Conservation (phyloP, 1,284 basidiomycete species). For the Ustilago trichophora region DNA sequence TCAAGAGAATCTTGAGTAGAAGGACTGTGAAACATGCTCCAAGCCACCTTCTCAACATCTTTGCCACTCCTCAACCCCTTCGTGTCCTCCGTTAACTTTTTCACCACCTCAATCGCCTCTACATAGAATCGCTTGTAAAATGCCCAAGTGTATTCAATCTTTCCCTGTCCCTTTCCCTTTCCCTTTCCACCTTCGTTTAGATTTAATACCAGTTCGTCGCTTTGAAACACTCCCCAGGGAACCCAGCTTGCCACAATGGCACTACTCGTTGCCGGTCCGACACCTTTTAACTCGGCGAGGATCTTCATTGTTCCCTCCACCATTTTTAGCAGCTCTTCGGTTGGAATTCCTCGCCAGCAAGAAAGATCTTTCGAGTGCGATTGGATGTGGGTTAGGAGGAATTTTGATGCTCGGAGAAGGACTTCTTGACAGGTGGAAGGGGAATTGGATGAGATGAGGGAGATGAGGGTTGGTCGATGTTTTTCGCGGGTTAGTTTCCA, state of each 20-base stretch:
- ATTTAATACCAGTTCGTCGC: slow-evolving; percentile 16
- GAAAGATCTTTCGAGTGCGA: neutral
- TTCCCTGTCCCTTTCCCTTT: neutral
- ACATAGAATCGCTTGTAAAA: slow-evolving; percentile 21
- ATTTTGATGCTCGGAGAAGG: slow-evolving; percentile 1
- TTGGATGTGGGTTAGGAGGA: neutral
- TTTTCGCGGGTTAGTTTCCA: slow-evolving; percentile 42
- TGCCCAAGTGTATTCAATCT: slow-evolving; percentile 14
- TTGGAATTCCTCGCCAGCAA: too few relatives aligned
- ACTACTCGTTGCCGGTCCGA: slow-evolving; percentile 32
- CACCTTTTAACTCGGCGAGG: slow-evolving; percentile 17
- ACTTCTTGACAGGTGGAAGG: neutral
- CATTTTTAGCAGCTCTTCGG: neutral
- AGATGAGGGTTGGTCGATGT: slow-evolving; percentile 18
- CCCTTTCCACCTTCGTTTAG: too few relatives aligned
- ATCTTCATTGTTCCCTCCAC: slow-evolving; percentile 15
- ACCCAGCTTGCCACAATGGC: slow-evolving; percentile 27
- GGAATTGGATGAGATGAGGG: slow-evolving; percentile 16
- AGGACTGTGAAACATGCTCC: slow-evolving; percentile 19
- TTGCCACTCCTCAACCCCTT: slow-evolving; percentile 5
- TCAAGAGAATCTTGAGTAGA: too few relatives aligned
- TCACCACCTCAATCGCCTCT: neutral
- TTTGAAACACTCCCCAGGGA: slow-evolving; percentile 10
- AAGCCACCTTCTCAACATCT: slow-evolving; percentile 15
- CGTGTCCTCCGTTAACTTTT: neutral